Conservation (phyloP, 192 early-diverging fungal genomes). For the Podila horticola region DNA sequence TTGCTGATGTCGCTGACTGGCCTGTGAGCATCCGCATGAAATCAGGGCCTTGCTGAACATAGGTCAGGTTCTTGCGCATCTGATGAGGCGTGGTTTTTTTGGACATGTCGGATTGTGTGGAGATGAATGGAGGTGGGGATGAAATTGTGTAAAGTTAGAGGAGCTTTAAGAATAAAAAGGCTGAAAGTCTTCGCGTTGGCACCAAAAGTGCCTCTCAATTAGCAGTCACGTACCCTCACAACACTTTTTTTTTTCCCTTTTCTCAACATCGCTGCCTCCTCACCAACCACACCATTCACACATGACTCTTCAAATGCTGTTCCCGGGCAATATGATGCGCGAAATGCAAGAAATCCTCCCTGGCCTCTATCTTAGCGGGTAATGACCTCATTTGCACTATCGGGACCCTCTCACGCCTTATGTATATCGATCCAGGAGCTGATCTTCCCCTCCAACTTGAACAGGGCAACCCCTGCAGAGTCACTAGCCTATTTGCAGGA, state of each 20-base stretch:
- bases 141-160: background rate
- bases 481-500: conserved; percentile 19
- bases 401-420: background rate
- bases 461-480: conserved; percentile 22
- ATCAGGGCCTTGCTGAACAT: conserved; percentile 45
- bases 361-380: conserved; percentile 44
- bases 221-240: background rate
- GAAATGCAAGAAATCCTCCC: conserved; percentile 39
- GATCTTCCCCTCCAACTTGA: background rate
- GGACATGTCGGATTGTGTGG: conserved; percentile 15
- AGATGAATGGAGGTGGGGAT: background rate
- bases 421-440: background rate
- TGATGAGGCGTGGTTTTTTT: conserved; percentile 50
- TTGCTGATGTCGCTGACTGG: conserved; percentile 21
- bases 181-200: background rate
- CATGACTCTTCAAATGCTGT: background rate
- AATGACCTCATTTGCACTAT: background rate
- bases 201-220: background rate
- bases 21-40: conserved; percentile 53
- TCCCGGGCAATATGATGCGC: conserved; percentile 14
- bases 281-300: background rate
- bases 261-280: background rate
- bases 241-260: conserved; percentile 1
- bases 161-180: background rate
- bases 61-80: conserved; percentile 40